A percentile compares a stretch with the other conserved stretches of the same genome.
Conservation (phyloP, 163 green algal species). For the Coccomyxa subellipsoidea region DNA sequence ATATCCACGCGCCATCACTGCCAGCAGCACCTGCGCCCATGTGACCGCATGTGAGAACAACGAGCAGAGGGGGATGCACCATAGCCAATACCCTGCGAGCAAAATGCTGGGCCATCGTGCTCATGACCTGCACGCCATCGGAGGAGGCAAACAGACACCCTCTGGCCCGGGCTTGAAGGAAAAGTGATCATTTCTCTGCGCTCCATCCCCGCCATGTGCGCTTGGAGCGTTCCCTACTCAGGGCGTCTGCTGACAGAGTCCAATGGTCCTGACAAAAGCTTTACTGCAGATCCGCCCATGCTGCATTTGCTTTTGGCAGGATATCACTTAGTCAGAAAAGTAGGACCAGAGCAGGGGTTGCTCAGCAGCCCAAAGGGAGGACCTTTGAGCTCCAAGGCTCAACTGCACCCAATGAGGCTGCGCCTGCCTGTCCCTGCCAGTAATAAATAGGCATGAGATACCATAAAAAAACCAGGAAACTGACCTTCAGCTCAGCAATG, state of each 20-base stretch:
- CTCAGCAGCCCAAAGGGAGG: too few species aligned
- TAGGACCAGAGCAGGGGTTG: too few species aligned
- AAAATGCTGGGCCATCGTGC: neutral
- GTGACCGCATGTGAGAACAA: too few species aligned
- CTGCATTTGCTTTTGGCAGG: too few species aligned
- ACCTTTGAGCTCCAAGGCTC: neutral
- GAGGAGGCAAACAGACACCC: neutral
- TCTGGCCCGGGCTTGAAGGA: neutral
- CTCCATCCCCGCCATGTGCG: too few species aligned
- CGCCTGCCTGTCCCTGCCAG: neutral
- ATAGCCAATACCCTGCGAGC: neutral
- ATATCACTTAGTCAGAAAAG: too few species aligned
- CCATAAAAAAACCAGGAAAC: neutral
- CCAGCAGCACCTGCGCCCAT: conserved; percentile 3
- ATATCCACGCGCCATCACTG: conserved; percentile 6
- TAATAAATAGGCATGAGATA: neutral
- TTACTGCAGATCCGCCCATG: too few species aligned
- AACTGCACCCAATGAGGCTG: neutral
- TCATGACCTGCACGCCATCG: neutral
- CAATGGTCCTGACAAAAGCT: too few species aligned
- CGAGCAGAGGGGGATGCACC: neutral
- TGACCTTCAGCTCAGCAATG: conserved; percentile 7
- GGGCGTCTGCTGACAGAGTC: too few species aligned
- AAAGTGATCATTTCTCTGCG: neutral
- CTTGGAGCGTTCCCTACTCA: too few species aligned